A percentile compares a stretch with the other conserved stretches of the same genome.
Conservation (phyloP, 2,329 filamentous ascomycete species). For the Microdochium trichocladiopsis region DNA sequence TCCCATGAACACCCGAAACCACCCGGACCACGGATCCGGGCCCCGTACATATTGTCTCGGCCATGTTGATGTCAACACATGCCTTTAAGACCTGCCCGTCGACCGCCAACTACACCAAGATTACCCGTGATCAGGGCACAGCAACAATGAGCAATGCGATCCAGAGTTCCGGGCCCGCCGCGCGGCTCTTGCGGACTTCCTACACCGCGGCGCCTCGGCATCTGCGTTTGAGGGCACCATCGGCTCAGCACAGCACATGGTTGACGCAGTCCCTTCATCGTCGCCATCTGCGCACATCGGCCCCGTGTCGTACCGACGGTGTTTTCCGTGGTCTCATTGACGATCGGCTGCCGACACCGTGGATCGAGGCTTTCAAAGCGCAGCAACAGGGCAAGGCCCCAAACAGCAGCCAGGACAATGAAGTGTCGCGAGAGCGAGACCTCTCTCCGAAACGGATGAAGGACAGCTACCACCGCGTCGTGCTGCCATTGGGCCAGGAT, state of each 20-base stretch:
- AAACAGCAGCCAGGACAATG: constrained; percentile 11
- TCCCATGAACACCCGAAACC: neutral
- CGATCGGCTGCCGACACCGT: constrained; percentile 41
- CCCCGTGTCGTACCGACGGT: constrained; percentile 21
- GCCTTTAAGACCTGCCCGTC: neutral
- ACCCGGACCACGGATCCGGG: neutral
- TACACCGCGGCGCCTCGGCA: neutral
- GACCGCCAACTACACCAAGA: no score
- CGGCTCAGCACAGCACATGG: neutral
- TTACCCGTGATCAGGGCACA: neutral
- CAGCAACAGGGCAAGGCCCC: constrained; percentile 35
- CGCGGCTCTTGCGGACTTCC: neutral
- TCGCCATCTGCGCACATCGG: constrained; percentile 11
- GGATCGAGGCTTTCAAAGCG: constrained; percentile 59
- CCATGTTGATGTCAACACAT: neutral
- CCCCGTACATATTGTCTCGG: neutral
- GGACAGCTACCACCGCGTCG: constrained; percentile 62
- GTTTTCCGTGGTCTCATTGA: constrained; percentile 29
- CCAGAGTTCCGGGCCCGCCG: neutral
- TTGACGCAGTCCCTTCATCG: neutral
- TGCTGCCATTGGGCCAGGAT: constrained; percentile 64
- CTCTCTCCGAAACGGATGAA: constrained; percentile 62
- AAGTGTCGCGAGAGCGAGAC: constrained; percentile 36
- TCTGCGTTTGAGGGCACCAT: neutral
- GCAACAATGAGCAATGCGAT: neutral